A percentile compares a stretch with the other conserved stretches of the same genome.
Evolutionary conservation across 129 eudicot species (phyloP).

Genomic region (Kitagawia praeruptora): DNA sequence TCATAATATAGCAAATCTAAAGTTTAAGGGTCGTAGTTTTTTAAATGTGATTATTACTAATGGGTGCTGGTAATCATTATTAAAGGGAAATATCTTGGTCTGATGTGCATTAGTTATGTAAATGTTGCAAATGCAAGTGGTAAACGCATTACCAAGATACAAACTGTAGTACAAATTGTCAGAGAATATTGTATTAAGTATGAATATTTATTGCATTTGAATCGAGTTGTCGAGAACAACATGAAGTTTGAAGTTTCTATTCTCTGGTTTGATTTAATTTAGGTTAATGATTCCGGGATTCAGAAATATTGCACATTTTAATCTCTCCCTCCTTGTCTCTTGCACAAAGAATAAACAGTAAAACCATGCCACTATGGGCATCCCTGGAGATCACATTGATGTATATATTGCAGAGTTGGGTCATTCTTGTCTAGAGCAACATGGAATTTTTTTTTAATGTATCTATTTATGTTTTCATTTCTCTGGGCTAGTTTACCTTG

Average conservation of each 20-base stretch:
- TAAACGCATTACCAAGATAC: neutral
- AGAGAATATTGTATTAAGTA: neutral
- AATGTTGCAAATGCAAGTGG: neutral
- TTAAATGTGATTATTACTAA: neutral
- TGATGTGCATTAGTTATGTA: neutral
- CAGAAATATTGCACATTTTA: neutral
- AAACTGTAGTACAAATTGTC: neutral
- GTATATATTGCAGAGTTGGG: constrained; percentile 70
- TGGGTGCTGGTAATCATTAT: neutral
- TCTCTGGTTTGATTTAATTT: neutral
- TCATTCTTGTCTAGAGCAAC: constrained; percentile 23
- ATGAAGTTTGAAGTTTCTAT: neutral
- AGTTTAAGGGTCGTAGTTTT: neutral
- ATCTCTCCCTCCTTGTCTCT: neutral
- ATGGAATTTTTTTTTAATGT: neutral
- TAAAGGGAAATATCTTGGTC: neutral
- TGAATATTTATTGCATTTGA: neutral
- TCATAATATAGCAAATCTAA: neutral
- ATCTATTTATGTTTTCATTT: neutral
- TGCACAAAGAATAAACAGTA: too few relatives aligned
- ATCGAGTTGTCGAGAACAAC: neutral
- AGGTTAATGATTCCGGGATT: neutral
- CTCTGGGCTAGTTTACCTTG: neutral
- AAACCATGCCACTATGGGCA: too few relatives aligned
- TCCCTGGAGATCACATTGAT: constrained; percentile 52